Conservation (phyloP, 108 stramenopile genomes). For the Chaetoceros muelleri region DNA sequence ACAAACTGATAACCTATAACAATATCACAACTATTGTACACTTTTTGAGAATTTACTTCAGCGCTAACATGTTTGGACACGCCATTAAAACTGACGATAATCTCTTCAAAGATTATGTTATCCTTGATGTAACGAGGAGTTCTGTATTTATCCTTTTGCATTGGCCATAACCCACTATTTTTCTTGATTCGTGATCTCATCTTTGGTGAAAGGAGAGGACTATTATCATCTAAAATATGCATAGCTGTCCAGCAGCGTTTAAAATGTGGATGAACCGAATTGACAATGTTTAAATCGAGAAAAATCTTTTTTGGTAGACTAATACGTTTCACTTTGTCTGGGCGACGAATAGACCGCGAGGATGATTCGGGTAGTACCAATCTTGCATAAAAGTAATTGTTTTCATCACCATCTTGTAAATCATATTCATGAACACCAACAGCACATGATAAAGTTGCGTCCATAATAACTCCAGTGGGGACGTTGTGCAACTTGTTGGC, state of each 20-base stretch:
- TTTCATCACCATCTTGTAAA: slow-evolving; percentile 11
- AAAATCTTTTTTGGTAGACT: background rate
- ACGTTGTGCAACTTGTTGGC: slow-evolving; percentile 31
- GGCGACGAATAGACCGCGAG: background rate
- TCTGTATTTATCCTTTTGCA: slow-evolving; percentile 16
- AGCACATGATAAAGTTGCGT: slow-evolving; percentile 20
- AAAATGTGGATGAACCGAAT: background rate
- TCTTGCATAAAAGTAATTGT: slow-evolving; percentile 11
- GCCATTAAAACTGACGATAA: slow-evolving; percentile 25
- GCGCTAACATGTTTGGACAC: slow-evolving; percentile 20
- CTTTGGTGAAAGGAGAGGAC: slow-evolving; percentile 38
- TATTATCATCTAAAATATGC: slow-evolving; percentile 50
- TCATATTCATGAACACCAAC: slow-evolving; percentile 6
- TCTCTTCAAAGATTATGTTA: slow-evolving; percentile 19
- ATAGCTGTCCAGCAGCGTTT: slow-evolving; percentile 11
- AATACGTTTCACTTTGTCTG: slow-evolving; percentile 7
- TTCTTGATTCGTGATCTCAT: slow-evolving; percentile 11
- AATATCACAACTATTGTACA: slow-evolving; percentile 19
- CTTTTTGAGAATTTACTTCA: slow-evolving; percentile 26
- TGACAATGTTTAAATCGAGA: background rate
- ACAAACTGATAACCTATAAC: slow-evolving; percentile 31
- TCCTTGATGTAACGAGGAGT: slow-evolving; percentile 5
- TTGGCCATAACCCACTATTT: slow-evolving; percentile 24
- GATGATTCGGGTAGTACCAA: slow-evolving; percentile 6
- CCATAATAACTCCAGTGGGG: slow-evolving; percentile 46